Base-by-base conservation (phyloP, 2,329 filamentous ascomycete species). In the Fusarium bulbicola region DNA sequence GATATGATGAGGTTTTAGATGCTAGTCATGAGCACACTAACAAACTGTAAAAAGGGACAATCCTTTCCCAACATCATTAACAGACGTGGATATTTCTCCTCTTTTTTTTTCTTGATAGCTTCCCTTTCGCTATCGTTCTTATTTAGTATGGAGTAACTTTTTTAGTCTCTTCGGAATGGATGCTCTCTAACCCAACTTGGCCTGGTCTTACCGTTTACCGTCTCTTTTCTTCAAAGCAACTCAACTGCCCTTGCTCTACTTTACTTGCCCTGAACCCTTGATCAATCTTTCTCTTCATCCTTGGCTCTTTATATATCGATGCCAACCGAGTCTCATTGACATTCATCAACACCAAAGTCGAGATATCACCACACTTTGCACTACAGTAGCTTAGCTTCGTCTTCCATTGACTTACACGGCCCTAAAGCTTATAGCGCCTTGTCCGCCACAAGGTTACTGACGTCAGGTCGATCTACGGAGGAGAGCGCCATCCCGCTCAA, bases 101-200 rank as follows among this genome's bases (percentile, higher is more conserved):
- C 52, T 69, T 68, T 68, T 59, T 59, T 24, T 59, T 46, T 45
- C 45, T 58, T 69, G 58, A 69, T 69, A 24, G 58, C 50, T 58
- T 69, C 58, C 43, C 28, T 13, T 46, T 63, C 50, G 9, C 36
- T 36, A 34, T 52, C 37, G 18, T 56, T 28, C 30, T 58, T n/a
- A n/a, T n/a, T n/a, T 14, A 34, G 8, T 16, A 36, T 59, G 47
- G 47, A 40, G 28, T 43, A 43, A 32, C 39, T 39, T 52, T 36
- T 36, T 52, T 54, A 54, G 50, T 40, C 50, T 39, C 34, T 18
- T 56, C 37, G 30, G 58, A 54, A 54, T 61, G 58, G 28, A 9
- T 43, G 28, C 40, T 50, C 24, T 49, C 61, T 61, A 63, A 60
- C 57, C 61, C 21, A 43, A 64, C 20, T 62, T 62, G 40, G 57